Percentiles rank a stretch among this genome's conserved stretches.
These are phyloP conservation scores for Penicillium occitanis DNA, from an alignment of 2,329 filamentous ascomycete species.

Conservation along the genomic window DNA sequence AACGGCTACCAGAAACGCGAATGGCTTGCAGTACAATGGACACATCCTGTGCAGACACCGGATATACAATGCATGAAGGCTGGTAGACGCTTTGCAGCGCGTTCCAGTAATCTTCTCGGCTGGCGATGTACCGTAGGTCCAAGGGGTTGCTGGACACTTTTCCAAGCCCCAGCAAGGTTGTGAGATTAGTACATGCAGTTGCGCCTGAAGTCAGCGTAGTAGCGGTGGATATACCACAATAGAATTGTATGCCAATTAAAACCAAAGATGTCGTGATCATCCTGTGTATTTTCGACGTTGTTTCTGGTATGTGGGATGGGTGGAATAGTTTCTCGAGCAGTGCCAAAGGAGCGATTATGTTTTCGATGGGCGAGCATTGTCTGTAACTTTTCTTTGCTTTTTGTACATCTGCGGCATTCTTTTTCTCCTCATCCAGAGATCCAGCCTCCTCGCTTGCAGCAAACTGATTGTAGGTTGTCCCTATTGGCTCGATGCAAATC, in stretches of 20 bases:
- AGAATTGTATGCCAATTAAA: neutral
- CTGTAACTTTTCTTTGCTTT: neutral
- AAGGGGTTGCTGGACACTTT: slow-evolving; percentile 25
- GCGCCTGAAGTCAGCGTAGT: neutral
- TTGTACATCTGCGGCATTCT: neutral
- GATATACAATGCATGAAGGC: slow-evolving; percentile 32
- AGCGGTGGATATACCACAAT: neutral
- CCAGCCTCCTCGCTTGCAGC: neutral
- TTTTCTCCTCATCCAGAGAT: neutral
- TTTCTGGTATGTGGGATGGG: neutral
- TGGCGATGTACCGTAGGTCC: slow-evolving; percentile 25
- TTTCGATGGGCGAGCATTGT: neutral
- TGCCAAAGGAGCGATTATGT: neutral
- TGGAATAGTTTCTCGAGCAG: neutral
- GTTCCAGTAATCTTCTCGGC: slow-evolving; percentile 30
- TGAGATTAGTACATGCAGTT: slow-evolving; percentile 14
- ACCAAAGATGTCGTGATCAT: neutral
- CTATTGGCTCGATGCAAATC: neutral
- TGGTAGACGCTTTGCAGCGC: slow-evolving; percentile 27
- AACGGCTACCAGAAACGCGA: slow-evolving; percentile 27
- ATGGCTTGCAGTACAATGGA: slow-evolving; percentile 30
- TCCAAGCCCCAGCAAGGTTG: neutral
- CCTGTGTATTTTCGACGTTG: neutral
- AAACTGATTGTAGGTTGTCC: neutral
- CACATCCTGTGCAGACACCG: slow-evolving; percentile 29